phyloP scores from a whole-genome alignment of 306 rosid species.

The Vigna trinervia region DNA sequence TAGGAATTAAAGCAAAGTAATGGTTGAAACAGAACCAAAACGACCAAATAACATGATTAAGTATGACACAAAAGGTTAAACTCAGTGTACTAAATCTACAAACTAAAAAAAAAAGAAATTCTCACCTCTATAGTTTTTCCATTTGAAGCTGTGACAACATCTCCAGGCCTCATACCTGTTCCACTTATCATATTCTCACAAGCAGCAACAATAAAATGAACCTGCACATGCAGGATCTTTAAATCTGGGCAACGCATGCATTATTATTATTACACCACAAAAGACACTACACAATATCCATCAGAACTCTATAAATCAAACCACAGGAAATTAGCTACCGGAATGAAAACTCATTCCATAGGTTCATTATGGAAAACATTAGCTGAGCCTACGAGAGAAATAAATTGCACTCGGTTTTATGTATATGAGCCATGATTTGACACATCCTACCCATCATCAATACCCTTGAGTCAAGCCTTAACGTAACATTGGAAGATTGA shows the following conservation, averaged over 20 bases:
- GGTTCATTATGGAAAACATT: constrained; percentile 15
- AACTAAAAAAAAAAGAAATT: constrained; percentile 29
- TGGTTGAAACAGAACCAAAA: constrained; percentile 9
- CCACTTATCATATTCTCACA: constrained; percentile 99
- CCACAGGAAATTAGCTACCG: constrained; percentile 3
- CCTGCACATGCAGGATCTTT: constrained; percentile 58
- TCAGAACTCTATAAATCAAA: constrained; percentile 3
- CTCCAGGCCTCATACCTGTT: constrained; percentile 99
- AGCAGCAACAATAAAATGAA: constrained; percentile 97
- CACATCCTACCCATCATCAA: constrained; percentile 13
- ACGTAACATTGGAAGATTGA: constrained; percentile 17
- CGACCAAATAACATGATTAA: constrained; percentile 25
- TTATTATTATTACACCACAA: constrained; percentile 29
- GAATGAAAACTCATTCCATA: constrained; percentile 34
- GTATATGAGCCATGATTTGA: not conserved
- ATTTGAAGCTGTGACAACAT: constrained; percentile 95
- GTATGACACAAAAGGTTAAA: constrained; percentile 12
- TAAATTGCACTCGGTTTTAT: not conserved
- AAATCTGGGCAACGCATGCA: not conserved
- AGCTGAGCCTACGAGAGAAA: constrained; percentile 20
- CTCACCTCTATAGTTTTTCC: constrained; percentile 98
- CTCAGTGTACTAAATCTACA: not conserved
- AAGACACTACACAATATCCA: not conserved
- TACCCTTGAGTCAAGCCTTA: constrained; percentile 17
- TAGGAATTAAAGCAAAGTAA: constrained; percentile 8